Conservation (phyloP, 2,329 filamentous ascomycete species). For the Triangularia verruculosa region DNA sequence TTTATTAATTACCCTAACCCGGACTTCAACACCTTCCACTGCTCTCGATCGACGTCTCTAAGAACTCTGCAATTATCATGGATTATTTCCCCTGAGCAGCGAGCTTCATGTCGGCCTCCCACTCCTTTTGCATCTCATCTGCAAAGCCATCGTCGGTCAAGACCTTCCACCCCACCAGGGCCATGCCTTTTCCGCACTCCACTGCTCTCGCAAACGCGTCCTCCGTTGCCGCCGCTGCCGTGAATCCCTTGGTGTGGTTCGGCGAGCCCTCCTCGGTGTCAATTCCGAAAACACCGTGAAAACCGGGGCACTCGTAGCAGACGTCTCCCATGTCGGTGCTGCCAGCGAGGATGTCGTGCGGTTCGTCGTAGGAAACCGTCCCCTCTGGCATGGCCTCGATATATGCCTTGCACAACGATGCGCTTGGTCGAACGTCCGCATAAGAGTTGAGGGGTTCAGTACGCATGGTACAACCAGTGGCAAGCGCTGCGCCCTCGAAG, state of each 20-base stretch:
- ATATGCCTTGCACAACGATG: conserved; percentile 29
- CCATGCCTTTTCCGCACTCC: conserved; percentile 36
- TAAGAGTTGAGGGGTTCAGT: conserved; percentile 33
- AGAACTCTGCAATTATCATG: background rate
- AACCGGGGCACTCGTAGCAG: conserved; percentile 43
- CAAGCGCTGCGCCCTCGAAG: conserved; percentile 36
- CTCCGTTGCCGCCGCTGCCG: conserved; percentile 37
- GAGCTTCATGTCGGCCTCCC: conserved; percentile 52
- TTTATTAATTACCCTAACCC: background rate
- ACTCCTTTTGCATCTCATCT: conserved; percentile 70
- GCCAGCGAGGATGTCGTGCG: conserved; percentile 32
- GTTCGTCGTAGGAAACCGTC: conserved; percentile 30
- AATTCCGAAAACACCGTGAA: conserved; percentile 43
- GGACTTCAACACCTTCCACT: no score
- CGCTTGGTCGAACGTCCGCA: conserved; percentile 31
- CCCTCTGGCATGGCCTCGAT: conserved; percentile 32
- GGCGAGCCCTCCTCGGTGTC: conserved; percentile 34
- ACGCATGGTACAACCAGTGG: conserved; percentile 34
- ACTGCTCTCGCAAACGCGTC: conserved; percentile 36
- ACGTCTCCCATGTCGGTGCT: conserved; percentile 43
- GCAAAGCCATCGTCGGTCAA: conserved; percentile 71
- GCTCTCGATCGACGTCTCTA: background rate
- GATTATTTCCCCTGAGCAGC: conserved; percentile 28
- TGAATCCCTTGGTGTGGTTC: conserved; percentile 44
- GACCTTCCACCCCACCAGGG: conserved; percentile 34